These are phyloP conservation scores for Serendipita indica DNA, from an alignment of 768 basidiomycete species.

Conservation along the genomic window DNA sequence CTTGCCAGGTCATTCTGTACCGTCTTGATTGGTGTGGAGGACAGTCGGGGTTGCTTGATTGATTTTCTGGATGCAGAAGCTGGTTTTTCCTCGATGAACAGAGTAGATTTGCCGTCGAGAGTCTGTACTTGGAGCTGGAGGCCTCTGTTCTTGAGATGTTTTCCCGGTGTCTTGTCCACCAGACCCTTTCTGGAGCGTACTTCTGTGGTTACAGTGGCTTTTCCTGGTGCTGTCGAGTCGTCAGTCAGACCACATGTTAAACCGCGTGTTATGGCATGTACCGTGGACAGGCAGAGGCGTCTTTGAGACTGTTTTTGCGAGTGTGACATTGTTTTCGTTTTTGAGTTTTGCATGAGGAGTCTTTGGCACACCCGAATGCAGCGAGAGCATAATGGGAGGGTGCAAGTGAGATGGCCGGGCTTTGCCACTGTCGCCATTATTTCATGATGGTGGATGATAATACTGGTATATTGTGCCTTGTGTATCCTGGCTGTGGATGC, in stretches of 20 bases:
- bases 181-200: not conserved
- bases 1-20: not conserved
- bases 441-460: too few species aligned
- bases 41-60: slow-evolving; percentile 2
- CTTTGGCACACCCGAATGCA: not conserved
- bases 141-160: not conserved
- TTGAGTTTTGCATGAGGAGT: slow-evolving; percentile 3
- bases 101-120: not conserved
- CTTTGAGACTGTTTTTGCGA: not conserved
- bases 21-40: not conserved
- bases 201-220: not conserved
- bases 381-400: not conserved
- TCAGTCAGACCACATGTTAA: too few species aligned
- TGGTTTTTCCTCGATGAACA: not conserved
- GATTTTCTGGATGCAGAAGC: slow-evolving; percentile 4
- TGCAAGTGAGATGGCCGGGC: too few species aligned
- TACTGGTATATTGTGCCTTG: too few species aligned
- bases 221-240: not conserved
- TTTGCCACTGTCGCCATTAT: too few species aligned
- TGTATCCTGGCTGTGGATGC: too few species aligned
- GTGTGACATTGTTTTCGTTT: slow-evolving; percentile 1
- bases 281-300: slow-evolving; percentile 5
- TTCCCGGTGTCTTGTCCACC: not conserved
- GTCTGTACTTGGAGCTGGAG: not conserved
- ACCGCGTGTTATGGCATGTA: too few species aligned